These are phyloP conservation scores for Eimeria necatrix DNA, from an alignment of 169 alveolate species.

Conservation along the genomic window DNA sequence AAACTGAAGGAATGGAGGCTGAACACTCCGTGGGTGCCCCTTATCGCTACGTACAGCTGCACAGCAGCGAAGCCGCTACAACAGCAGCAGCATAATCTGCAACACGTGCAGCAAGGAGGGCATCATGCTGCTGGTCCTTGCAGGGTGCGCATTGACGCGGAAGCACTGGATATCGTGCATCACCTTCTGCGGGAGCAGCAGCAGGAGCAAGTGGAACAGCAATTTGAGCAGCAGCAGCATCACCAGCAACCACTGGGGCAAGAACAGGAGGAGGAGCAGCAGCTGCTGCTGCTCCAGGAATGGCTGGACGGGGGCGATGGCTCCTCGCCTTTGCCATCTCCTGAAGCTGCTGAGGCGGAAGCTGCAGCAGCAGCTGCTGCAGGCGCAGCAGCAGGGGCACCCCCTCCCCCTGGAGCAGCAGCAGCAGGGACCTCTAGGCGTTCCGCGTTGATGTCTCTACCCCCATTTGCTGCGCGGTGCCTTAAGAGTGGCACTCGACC, in stretches of 20 bases:
- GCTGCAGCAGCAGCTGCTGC: conserved; percentile 46
- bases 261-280: neutral
- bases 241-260: neutral
- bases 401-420: conserved; percentile 14
- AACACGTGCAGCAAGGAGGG: neutral
- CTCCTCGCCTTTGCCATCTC: conserved; percentile 7
- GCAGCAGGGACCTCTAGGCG: neutral
- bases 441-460: conserved; percentile 22
- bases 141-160: conserved; percentile 38
- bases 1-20: conserved; percentile 73
- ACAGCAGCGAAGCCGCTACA: conserved; percentile 52
- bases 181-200: neutral
- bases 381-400: conserved; percentile 1
- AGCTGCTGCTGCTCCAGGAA: neutral
- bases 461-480: conserved; percentile 29
- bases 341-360: conserved; percentile 27
- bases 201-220: neutral
- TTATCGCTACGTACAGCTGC: conserved; percentile 32
- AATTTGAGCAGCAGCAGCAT: neutral
- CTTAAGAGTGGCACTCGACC: conserved; percentile 25
- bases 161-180: conserved; percentile 9
- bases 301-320: too few species aligned
- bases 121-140: conserved; percentile 14
- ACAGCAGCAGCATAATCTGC: conserved; percentile 67
- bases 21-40: conserved; percentile 76